Conservation (phyloP, 2,329 filamentous ascomycete genomes). For the Fusarium mangiferae region DNA sequence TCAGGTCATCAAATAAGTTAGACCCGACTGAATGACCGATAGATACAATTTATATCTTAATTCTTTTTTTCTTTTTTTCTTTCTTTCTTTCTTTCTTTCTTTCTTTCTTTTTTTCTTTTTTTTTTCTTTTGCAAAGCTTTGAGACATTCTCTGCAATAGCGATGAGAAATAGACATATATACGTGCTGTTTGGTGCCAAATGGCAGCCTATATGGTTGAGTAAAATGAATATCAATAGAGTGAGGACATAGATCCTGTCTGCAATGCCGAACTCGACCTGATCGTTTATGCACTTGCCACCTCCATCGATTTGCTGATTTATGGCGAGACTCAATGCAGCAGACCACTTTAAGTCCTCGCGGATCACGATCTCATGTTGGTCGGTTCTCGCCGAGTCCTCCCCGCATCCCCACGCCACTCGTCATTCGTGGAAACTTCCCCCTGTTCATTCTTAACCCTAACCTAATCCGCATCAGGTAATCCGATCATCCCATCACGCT, state of each 20-base stretch:
- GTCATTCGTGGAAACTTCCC: neutral
- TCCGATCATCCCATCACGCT: slow-evolving; percentile 8
- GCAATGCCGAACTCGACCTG: rapidly evolving
- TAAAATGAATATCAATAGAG: neutral
- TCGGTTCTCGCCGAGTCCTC: neutral
- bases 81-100: too few relatives aligned
- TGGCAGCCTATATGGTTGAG: too few relatives aligned
- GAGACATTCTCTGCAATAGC: rapidly evolving
- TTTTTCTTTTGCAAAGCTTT: neutral
- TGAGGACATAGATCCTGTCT: neutral
- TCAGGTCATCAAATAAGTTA: neutral
- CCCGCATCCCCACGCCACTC: neutral
- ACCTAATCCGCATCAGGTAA: slow-evolving; percentile 10
- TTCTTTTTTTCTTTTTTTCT: too few relatives aligned
- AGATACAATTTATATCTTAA: neutral
- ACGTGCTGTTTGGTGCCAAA: rapidly evolving
- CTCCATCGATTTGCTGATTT: rapidly evolving
- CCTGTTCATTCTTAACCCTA: neutral
- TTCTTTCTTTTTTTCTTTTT: too few relatives aligned
- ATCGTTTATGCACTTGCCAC: rapidly evolving
- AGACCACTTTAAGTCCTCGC: neutral
- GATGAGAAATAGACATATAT: rapidly evolving
- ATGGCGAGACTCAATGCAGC: neutral
- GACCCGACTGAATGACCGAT: neutral
- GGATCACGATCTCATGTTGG: neutral